Evolutionary conservation across 441 rosid species (phyloP).

Genomic region (Erysimum pusillum): DNA sequence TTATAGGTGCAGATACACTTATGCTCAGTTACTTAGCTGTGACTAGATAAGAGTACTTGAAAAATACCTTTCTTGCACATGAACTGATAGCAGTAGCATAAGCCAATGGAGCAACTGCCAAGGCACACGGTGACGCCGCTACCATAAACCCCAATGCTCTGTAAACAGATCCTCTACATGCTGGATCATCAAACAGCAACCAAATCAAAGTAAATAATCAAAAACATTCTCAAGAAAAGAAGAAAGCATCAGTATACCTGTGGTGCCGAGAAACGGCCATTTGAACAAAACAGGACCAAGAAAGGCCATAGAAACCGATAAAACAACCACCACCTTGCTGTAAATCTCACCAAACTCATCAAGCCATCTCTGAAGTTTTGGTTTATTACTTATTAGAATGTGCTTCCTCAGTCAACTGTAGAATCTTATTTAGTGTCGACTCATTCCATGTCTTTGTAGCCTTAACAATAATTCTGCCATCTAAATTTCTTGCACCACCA

Average conservation of each 20-base stretch:
- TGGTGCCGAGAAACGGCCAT: conserved; percentile 85
- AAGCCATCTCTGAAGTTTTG: conserved; percentile 93
- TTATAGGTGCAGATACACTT: not conserved
- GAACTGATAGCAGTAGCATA: conserved; percentile 95
- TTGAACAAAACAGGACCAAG: conserved; percentile 89
- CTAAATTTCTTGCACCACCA: conserved; percentile 95
- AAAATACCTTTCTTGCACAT: conserved; percentile 87
- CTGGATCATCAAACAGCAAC: too few relatives aligned
- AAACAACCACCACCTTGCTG: conserved; percentile 86
- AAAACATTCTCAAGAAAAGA: too few relatives aligned
- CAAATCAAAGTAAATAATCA: too few relatives aligned
- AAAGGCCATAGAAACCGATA: conserved; percentile 79
- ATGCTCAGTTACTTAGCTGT: too few relatives aligned
- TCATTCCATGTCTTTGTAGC: conserved; percentile 91
- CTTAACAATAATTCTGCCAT: conserved; percentile 94
- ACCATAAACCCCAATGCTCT: conserved; percentile 95
- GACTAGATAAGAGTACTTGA: too few relatives aligned
- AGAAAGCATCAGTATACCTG: conserved; percentile 79
- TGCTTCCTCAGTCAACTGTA: conserved; percentile 95
- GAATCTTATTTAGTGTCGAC: conserved; percentile 83
- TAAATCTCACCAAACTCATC: conserved; percentile 95
- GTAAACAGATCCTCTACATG: conserved; percentile 90
- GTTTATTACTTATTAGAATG: conserved; percentile 80
- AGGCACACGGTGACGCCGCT: conserved; percentile 96
- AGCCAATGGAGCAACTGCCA: conserved; percentile 97